Evolutionary conservation across 2,329 filamentous ascomycete species (phyloP).

Genomic region (Botrytis paeoniae): DNA sequence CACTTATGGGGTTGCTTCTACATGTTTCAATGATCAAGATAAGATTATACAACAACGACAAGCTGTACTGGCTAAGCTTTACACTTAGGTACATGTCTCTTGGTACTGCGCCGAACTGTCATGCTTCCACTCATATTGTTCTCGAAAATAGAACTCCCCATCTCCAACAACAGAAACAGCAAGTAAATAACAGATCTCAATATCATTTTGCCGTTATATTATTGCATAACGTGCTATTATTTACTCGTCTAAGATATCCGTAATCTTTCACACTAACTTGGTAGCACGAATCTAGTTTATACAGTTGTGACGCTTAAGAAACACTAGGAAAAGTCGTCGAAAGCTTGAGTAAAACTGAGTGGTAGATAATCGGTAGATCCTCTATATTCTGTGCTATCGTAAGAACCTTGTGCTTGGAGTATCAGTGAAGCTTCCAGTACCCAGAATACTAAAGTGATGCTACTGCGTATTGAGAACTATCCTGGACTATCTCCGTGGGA

Average conservation of each 20-base stretch:
- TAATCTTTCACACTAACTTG: rapidly evolving
- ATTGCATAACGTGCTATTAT: not conserved
- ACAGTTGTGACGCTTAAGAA: not conserved
- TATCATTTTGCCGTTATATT: rapidly evolving
- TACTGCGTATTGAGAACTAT: not conserved
- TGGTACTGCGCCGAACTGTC: not conserved
- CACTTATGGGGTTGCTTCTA: no score
- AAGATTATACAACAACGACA: not conserved
- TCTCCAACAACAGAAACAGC: not conserved
- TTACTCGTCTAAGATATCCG: rapidly evolving
- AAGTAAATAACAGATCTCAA: not conserved
- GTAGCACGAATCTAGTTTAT: not conserved
- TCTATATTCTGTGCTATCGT: not conserved
- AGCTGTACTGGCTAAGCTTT: not conserved
- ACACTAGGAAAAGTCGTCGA: not conserved
- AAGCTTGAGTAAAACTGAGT: not conserved
- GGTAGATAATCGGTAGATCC: not conserved
- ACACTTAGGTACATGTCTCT: not conserved
- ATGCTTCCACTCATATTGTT: not conserved
- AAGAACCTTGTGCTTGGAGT: not conserved
- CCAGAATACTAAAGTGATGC: not conserved
- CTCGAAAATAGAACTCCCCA: not conserved
- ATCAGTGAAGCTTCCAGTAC: not conserved
- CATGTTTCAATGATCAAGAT: rapidly evolving
- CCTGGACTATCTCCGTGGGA: not conserved